Conservation (phyloP, 1,284 basidiomycete species). For the Boletus semigastroideus region DNA sequence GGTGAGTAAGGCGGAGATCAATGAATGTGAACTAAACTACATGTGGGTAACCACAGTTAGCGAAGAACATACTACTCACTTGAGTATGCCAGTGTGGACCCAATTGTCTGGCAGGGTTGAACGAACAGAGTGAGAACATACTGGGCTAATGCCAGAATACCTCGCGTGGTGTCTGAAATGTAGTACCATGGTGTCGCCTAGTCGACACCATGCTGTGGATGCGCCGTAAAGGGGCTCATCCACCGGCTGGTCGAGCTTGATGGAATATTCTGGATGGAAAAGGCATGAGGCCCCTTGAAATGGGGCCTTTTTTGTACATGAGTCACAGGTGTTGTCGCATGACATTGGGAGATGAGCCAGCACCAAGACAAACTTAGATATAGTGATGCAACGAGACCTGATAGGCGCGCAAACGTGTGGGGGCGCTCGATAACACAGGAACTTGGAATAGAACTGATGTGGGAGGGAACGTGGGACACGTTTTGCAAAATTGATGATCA, state of each 20-base stretch:
- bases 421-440: not conserved
- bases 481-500: not conserved
- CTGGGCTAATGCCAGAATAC: not conserved
- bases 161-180: not conserved
- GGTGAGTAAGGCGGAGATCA: slow-evolving; percentile 4
- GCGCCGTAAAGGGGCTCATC: not conserved
- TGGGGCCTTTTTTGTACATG: not conserved
- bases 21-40: not conserved
- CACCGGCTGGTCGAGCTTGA: not conserved
- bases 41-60: not conserved
- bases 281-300: not conserved
- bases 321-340: not conserved
- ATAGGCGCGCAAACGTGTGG: not conserved
- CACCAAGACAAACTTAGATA: slow-evolving; percentile 8
- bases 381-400: not conserved
- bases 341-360: not conserved
- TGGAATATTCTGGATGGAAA: not conserved
- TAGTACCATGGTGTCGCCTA: no score
- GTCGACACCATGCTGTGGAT: not conserved
- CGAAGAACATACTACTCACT: not conserved
- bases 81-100: not conserved
- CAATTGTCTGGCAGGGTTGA: not conserved
- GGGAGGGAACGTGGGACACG: not conserved
- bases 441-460: not conserved
- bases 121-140: not conserved